Evolutionary conservation across 2,329 filamentous ascomycete species (phyloP).

Genomic region (Pseudopithomyces maydicus): DNA sequence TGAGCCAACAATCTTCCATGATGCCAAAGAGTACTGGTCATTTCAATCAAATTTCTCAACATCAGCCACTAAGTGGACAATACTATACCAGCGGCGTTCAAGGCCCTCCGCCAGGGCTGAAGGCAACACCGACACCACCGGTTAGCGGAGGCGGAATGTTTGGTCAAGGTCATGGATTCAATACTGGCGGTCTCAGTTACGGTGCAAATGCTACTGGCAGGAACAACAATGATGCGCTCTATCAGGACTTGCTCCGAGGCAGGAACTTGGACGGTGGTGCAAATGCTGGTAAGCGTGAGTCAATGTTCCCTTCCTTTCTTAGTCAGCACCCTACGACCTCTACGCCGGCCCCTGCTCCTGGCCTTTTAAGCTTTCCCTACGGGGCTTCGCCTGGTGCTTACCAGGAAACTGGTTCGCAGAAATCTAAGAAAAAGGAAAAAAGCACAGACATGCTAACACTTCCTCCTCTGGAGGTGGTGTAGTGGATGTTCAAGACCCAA

Average conservation of each 20-base stretch:
- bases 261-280: conserved; percentile 64
- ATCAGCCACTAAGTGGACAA: conserved; percentile 63
- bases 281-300: conserved; percentile 97
- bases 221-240: conserved; percentile 76
- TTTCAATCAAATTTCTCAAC: conserved; percentile 59
- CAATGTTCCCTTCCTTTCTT: conserved; percentile 89
- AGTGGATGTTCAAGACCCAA: conserved; percentile 99
- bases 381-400: conserved; percentile 82
- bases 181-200: conserved; percentile 69
- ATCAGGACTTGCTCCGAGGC: conserved; percentile 77
- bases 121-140: conserved; percentile 91
- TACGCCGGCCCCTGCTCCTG: conserved; percentile 85
- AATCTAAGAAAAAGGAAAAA: conserved; percentile 99
- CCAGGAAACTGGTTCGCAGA: conserved; percentile 85
- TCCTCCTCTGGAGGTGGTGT: conserved; percentile 99
- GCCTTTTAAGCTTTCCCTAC: conserved; percentile 90
- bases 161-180: conserved; percentile 84
- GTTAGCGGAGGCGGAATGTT: conserved; percentile 82
- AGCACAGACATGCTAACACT: conserved; percentile 99
- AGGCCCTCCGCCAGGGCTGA: conserved; percentile 91
- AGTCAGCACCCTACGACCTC: conserved; percentile 84
- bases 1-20: conserved; percentile 87
- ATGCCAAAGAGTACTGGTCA: conserved; percentile 63
- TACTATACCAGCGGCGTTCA: conserved; percentile 87
- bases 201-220: conserved; percentile 66